Percentiles rank a stretch among this genome's conserved stretches.
These are phyloP conservation scores for Trichoderma semiorbis DNA, from an alignment of 2,329 filamentous ascomycete species.

Conservation along the genomic window DNA sequence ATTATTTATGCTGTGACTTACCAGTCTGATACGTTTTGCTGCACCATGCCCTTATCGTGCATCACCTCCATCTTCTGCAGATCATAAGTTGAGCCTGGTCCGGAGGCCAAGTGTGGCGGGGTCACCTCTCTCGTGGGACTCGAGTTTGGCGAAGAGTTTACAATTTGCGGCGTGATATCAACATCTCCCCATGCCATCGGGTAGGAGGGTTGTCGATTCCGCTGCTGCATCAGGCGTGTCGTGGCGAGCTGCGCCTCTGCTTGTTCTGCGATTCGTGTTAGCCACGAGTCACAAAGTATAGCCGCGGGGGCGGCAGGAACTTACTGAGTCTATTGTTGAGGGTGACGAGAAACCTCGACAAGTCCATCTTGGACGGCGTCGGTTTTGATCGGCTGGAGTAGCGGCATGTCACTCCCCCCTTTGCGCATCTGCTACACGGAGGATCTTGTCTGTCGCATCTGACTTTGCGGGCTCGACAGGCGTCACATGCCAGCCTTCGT, in stretches of 20 bases:
- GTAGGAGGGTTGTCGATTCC: not conserved
- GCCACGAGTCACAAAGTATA: not conserved
- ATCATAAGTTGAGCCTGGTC: not conserved
- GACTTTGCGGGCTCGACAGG: conserved; percentile 10
- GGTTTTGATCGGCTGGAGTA: conserved; percentile 12
- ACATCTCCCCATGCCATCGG: not conserved
- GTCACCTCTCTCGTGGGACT: not conserved
- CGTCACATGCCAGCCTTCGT: conserved; percentile 3
- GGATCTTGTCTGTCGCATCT: conserved; percentile 13
- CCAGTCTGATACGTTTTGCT: not conserved
- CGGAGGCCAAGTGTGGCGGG: not conserved
- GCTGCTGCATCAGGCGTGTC: not conserved
- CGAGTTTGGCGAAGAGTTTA: not conserved
- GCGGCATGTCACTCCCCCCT: conserved; percentile 3
- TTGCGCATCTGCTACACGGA: conserved; percentile 4
- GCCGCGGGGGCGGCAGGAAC: not conserved
- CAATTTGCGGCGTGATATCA: not conserved
- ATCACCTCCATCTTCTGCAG: not conserved
- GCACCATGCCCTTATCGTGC: not conserved
- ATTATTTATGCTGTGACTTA: not conserved
- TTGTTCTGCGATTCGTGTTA: not conserved
- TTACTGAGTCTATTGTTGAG: not conserved
- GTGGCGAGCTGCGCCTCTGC: conserved; percentile 13
- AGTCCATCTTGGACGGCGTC: conserved; percentile 1
- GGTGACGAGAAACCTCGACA: not conserved